A percentile compares a stretch with the other conserved stretches of the same genome.
phyloP scores from a whole-genome alignment of 1,284 basidiomycete species.

The Thecaphora frezii region DNA sequence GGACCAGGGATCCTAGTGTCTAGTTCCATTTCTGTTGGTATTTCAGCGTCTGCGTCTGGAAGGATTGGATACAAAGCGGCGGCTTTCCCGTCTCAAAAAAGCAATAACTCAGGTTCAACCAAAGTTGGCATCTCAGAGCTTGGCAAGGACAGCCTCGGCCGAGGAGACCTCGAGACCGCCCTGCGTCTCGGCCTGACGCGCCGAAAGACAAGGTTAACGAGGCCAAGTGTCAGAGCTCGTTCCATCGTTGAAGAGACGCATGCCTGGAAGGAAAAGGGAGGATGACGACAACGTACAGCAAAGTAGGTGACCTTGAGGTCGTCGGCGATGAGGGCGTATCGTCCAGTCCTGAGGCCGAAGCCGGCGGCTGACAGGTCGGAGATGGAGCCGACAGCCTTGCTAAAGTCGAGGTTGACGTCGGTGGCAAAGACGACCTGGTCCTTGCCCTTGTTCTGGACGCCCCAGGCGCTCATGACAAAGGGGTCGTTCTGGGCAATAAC shows the following conservation, averaged over 20 bases:
- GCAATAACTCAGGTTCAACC: no score
- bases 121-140: slow-evolving; percentile 61
- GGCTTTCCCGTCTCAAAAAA: no score
- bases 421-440: slow-evolving; percentile 74
- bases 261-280: no score
- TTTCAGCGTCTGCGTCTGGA: no score
- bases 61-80: no score
- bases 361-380: slow-evolving; percentile 66
- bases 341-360: slow-evolving; percentile 69
- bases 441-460: slow-evolving; percentile 68
- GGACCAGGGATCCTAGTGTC: no score
- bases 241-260: no score
- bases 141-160: slow-evolving; percentile 69
- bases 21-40: no score
- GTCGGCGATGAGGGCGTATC: slow-evolving; percentile 73
- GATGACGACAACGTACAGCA: slow-evolving; percentile 2
- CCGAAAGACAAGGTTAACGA: not conserved
- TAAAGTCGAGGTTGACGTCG: slow-evolving; percentile 71
- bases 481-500: slow-evolving; percentile 57
- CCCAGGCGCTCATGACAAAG: slow-evolving; percentile 66
- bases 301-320: slow-evolving; percentile 64
- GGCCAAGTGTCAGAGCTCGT: no score
- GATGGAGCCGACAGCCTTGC: slow-evolving; percentile 67
- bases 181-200: slow-evolving; percentile 31
- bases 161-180: slow-evolving; percentile 68